Percentiles rank a stretch among this genome's conserved stretches.
Conservation (phyloP, 1,139 yeast species). For the Hansenula sp. region DNA sequence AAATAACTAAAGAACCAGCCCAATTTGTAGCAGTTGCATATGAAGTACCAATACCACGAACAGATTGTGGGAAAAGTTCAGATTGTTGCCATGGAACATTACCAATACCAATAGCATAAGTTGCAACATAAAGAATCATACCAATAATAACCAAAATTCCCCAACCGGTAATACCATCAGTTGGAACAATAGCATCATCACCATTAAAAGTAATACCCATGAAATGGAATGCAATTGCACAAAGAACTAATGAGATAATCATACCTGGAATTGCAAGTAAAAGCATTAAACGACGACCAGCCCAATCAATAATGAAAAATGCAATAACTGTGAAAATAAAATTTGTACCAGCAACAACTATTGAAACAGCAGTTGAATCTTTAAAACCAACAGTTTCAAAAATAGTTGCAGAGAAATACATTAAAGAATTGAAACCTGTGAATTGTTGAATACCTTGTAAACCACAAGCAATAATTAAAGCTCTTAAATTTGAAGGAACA, state of each 20-base stretch:
- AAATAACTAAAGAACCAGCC: conserved; percentile 90
- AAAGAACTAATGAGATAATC: conserved; percentile 68
- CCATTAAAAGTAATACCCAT: conserved; percentile 55
- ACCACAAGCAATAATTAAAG: conserved; percentile 84
- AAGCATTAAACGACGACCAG: conserved; percentile 82
- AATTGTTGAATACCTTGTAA: conserved; percentile 94
- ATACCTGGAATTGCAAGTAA: conserved; percentile 75
- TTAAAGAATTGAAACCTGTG: conserved; percentile 90
- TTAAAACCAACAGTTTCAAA: conserved; percentile 85
- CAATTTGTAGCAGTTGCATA: conserved; percentile 93
- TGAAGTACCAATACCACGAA: conserved; percentile 88
- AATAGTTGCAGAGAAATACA: conserved; percentile 90
- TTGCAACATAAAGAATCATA: conserved; percentile 83
- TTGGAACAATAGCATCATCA: conserved; percentile 35
- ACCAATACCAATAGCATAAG: conserved; percentile 92
- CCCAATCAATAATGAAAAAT: conserved; percentile 73
- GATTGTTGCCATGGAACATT: conserved; percentile 98
- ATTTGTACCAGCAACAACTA: conserved; percentile 88
- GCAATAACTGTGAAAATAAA: conserved; percentile 82
- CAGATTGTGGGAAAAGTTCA: conserved; percentile 88
- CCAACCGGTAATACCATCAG: conserved; percentile 62
- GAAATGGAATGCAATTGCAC: conserved; percentile 88
- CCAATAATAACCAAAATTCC: conserved; percentile 80
- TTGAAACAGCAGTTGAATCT: conserved; percentile 88
- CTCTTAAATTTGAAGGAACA: conserved; percentile 80